Evolutionary conservation across 257 asterid species (phyloP).

Genomic region (Misopates orontium): DNA sequence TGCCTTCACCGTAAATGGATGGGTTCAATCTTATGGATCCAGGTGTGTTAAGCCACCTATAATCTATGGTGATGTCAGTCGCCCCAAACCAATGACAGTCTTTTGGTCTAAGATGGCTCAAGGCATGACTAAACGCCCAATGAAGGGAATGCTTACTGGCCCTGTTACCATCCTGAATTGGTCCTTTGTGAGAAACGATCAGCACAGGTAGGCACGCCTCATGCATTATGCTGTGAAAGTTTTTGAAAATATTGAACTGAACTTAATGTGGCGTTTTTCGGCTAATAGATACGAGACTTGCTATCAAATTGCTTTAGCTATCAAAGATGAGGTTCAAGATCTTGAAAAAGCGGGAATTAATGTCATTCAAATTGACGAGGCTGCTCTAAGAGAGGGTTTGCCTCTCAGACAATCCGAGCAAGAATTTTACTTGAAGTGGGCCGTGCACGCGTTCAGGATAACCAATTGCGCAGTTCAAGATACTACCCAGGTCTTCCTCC

Average conservation of each 20-base stretch:
- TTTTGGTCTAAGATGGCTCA: conserved; percentile 82
- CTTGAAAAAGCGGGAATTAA: conserved; percentile 69
- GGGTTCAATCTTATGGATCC: conserved; percentile 96
- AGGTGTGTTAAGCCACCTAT: conserved; percentile 93
- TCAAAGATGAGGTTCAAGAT: conserved; percentile 82
- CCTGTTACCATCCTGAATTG: conserved; percentile 89
- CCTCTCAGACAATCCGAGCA: conserved; percentile 81
- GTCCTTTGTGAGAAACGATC: conserved; percentile 87
- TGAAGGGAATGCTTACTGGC: conserved; percentile 97
- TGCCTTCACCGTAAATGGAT: conserved; percentile 79
- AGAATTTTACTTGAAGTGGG: conserved; percentile 78
- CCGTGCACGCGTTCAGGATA: conserved; percentile 80
- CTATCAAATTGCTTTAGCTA: conserved; percentile 82
- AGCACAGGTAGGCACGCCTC: conserved; percentile 53
- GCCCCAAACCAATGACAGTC: conserved; percentile 86
- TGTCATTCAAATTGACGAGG: conserved; percentile 81
- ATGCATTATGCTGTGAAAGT: not conserved
- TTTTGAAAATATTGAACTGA: not conserved
- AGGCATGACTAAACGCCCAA: conserved; percentile 80
- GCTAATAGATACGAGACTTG: conserved; percentile 64
- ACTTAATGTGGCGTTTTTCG: not conserved
- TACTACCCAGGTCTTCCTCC: conserved; percentile 54
- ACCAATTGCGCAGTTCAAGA: conserved; percentile 56
- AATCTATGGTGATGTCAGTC: conserved; percentile 87
- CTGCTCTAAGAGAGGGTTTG: conserved; percentile 85